These are phyloP conservation scores for Globisporangium iwayamae DNA, from an alignment of 352 stramenopile species.

Conservation along the genomic window DNA sequence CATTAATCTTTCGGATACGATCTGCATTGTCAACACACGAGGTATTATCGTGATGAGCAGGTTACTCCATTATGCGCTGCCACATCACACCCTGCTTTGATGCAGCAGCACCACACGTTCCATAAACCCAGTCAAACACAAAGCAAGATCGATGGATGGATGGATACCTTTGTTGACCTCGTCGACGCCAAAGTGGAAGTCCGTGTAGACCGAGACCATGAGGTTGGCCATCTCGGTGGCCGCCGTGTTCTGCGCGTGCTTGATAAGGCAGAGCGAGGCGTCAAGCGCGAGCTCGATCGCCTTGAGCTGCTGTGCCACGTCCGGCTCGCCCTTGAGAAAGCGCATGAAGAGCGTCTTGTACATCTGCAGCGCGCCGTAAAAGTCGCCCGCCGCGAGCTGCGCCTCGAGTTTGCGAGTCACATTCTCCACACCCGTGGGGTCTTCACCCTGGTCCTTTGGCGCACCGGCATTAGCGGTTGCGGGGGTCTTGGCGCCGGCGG, in stretches of 20 bases:
- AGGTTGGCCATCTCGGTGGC: conserved; percentile 80
- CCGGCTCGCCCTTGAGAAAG: conserved; percentile 70
- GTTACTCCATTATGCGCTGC: neutral
- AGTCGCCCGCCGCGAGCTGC: conserved; percentile 72
- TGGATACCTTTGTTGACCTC: conserved; percentile 51
- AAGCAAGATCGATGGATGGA: neutral
- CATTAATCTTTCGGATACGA: conserved; percentile 58
- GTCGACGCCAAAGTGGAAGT: conserved; percentile 70
- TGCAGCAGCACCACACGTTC: too few species aligned
- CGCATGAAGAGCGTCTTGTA: conserved; percentile 91
- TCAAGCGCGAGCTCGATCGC: conserved; percentile 63
- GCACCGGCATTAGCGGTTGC: neutral
- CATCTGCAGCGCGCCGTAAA: conserved; percentile 87
- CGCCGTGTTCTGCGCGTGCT: conserved; percentile 73
- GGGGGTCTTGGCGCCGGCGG: conserved; percentile 17
- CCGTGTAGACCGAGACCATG: conserved; percentile 68
- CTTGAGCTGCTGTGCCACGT: conserved; percentile 50
- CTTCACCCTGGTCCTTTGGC: conserved; percentile 13
- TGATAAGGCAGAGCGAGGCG: conserved; percentile 58
- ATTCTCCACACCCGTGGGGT: conserved; percentile 64
- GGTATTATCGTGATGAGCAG: neutral
- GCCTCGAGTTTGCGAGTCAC: conserved; percentile 73
- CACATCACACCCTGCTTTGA: neutral
- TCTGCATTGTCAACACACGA: conserved; percentile 14
- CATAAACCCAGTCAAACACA: neutral